These are phyloP conservation scores for Blastobotrys arbuscula DNA, from an alignment of 1,139 yeast species.

Conservation along the genomic window DNA sequence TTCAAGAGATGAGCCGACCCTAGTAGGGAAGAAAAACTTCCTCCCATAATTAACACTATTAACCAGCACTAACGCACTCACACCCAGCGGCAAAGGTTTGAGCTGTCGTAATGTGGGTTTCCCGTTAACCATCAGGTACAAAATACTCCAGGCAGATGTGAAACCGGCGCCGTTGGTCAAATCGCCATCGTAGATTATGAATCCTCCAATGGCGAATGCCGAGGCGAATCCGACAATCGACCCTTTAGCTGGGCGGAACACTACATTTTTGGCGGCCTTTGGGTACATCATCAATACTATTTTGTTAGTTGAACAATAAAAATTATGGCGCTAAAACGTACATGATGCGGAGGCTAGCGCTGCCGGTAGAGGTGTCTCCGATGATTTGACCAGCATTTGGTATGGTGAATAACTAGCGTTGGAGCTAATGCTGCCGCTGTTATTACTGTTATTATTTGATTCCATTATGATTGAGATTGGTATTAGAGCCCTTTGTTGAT, in stretches of 20 bases:
- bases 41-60: slow-evolving; percentile 66
- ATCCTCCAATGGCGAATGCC: slow-evolving; percentile 69
- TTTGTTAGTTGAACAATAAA: slow-evolving; percentile 6
- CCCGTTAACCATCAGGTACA: slow-evolving; percentile 74
- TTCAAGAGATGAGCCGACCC: slow-evolving; percentile 1
- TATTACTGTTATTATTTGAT: neutral
- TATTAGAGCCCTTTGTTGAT: too few species aligned
- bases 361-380: slow-evolving; percentile 28
- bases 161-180: slow-evolving; percentile 82
- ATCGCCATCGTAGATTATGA: slow-evolving; percentile 77
- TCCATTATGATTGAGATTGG: too few species aligned
- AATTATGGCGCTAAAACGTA: slow-evolving; percentile 14
- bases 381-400: slow-evolving; percentile 18
- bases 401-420: neutral
- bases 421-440: neutral
- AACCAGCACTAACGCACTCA: slow-evolving; percentile 54
- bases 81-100: slow-evolving; percentile 51
- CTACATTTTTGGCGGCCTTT: slow-evolving; percentile 22
- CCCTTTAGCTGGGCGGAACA: slow-evolving; percentile 42
- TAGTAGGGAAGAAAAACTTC: slow-evolving; percentile 46
- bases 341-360: slow-evolving; percentile 24
- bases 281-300: slow-evolving; percentile 29
- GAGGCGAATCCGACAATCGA: slow-evolving; percentile 57
- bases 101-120: slow-evolving; percentile 48
- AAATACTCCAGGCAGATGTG: slow-evolving; percentile 70